Evolutionary conservation across 352 stramenopile genomes (phyloP).

Genomic region (Plasmopara halstedii): DNA sequence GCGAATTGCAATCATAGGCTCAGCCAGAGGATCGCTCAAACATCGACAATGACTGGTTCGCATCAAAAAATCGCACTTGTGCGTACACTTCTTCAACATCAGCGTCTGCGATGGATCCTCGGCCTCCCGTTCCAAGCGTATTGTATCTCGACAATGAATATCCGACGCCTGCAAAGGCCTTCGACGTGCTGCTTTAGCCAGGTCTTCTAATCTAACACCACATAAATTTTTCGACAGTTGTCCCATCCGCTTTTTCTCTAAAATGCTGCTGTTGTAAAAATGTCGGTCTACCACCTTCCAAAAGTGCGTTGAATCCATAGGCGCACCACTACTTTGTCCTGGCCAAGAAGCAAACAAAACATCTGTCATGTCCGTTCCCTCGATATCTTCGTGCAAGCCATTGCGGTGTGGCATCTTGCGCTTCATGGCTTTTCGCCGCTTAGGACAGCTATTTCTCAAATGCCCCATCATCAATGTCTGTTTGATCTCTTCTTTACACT

Average conservation of each 20-base stretch:
- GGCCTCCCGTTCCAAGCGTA: slow-evolving; percentile 43
- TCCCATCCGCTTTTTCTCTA: slow-evolving; percentile 69
- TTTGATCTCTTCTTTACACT: slow-evolving; percentile 54
- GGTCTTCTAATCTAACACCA: slow-evolving; percentile 57
- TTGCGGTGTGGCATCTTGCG: slow-evolving; percentile 24
- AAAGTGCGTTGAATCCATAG: slow-evolving; percentile 72
- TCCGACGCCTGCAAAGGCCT: slow-evolving; percentile 25
- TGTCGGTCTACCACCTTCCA: slow-evolving; percentile 64
- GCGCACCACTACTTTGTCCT: slow-evolving; percentile 50
- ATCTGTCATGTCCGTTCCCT: slow-evolving; percentile 43
- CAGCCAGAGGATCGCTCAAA: slow-evolving; percentile 38
- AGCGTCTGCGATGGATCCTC: slow-evolving; percentile 26
- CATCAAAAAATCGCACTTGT: slow-evolving; percentile 81
- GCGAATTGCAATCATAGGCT: slow-evolving; percentile 39
- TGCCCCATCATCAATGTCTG: slow-evolving; percentile 65
- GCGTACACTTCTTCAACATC: slow-evolving; percentile 38
- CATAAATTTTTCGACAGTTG: slow-evolving; percentile 58
- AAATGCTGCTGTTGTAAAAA: slow-evolving; percentile 56
- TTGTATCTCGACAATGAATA: slow-evolving; percentile 56
- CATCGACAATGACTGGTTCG: slow-evolving; percentile 56
- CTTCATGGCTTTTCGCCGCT: slow-evolving; percentile 32
- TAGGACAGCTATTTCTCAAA: slow-evolving; percentile 47
- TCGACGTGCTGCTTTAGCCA: slow-evolving; percentile 33
- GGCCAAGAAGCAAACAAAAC: slow-evolving; percentile 81
- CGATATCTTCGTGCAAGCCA: slow-evolving; percentile 21